Percentiles rank a stretch among this genome's conserved stretches.
phyloP scores from a whole-genome alignment of 140 eudicot species.

The Senecio squalidus region DNA sequence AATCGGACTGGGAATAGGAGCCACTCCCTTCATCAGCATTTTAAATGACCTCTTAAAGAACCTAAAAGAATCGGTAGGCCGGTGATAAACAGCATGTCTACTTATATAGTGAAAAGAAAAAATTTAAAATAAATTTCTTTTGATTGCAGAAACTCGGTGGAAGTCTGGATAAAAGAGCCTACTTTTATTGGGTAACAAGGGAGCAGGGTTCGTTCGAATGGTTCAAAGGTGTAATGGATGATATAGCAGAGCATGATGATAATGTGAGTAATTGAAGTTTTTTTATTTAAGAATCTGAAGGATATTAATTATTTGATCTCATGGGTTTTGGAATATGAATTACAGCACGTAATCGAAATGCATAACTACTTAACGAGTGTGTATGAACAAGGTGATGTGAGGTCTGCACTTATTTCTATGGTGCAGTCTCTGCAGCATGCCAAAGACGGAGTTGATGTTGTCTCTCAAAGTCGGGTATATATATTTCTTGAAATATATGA shows the following conservation, averaged over 20 bases:
- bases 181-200: constrained; percentile 93
- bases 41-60: constrained; percentile 67
- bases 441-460: constrained; percentile 67
- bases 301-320: constrained; percentile 15
- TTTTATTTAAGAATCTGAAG: neutral
- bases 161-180: constrained; percentile 61
- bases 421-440: constrained; percentile 71
- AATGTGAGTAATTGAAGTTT: constrained; percentile 37
- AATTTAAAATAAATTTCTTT: neutral
- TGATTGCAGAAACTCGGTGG: constrained; percentile 32
- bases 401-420: constrained; percentile 73
- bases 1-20: constrained; percentile 93
- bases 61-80: constrained; percentile 29
- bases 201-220: constrained; percentile 96
- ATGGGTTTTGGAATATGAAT: constrained; percentile 11
- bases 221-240: constrained; percentile 99
- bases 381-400: constrained; percentile 71
- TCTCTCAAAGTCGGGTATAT: constrained; percentile 68
- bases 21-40: constrained; percentile 94
- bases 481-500: neutral
- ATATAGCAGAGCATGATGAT: constrained; percentile 63
- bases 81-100: neutral
- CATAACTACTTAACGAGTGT: constrained; percentile 84
- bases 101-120: neutral
- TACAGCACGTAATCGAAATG: constrained; percentile 83